Evolutionary conservation across 23 red algal species (phyloP), one percentile per base, ranked within the genome.

Genomic region (Gracilaria domingensis): DNA sequence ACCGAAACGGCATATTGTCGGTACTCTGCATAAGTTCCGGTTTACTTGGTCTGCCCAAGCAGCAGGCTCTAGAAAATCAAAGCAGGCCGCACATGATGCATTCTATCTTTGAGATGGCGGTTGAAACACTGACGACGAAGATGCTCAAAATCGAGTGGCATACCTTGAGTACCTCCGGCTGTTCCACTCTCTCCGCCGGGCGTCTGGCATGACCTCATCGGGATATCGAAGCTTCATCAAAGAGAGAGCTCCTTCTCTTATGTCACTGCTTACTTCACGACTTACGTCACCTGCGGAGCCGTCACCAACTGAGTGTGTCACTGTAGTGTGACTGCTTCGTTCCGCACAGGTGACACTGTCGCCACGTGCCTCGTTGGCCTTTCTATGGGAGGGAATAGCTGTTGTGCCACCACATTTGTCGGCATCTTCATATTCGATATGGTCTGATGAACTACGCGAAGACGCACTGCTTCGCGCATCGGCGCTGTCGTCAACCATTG

Each of bases 181-280:
- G 18, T 69, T 69, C 7, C 32, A 32, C 33, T 37, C 29, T 34
- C 30, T 37, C 33, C 11, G 64, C 32, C 64, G 30, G 7, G 1
- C 64, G 8, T 69, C 64, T 13, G 64, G 32, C 6, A 69, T 28
- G 0, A 18, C 12, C 32, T 69, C 30, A 37, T 50, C 45, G 26
- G 20, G 72, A 50, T 77, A 77, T 51, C 45, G 38, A 25, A 77
- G 72, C 36, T 77, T 45, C 45, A 77, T 77, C 72, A 77, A 77
- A 6, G 72, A 49, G 12, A 77, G 34, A 49, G 72, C 72, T 30
- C 72, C 72, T 14, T 77, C 72, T 50, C 72, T 34, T 1, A 77
- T 50, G 11, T 77, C 72, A 45, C 45, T 77, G 45, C 72, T 45
- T 28, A 77, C 42, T 51, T 51, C 17, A 25, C 45, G 32, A 20